Evolutionary conservation across 2,329 filamentous ascomycete genomes (phyloP).

Genomic region (Stachybotrys echinatus): DNA sequence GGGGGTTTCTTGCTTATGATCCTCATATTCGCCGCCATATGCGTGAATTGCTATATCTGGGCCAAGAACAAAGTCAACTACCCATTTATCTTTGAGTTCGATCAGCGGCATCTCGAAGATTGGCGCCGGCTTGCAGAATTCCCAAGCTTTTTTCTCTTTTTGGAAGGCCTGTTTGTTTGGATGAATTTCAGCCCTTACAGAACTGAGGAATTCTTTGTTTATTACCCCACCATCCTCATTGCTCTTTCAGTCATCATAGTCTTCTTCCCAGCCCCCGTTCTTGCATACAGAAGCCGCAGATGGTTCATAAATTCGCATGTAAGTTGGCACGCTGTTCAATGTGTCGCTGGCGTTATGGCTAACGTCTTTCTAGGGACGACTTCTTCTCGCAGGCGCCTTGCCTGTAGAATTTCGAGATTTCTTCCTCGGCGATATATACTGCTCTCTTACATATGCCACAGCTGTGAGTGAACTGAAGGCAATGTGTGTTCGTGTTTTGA

Average conservation of each 20-base stretch:
- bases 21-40: slow-evolving; percentile 77
- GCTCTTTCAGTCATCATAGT: slow-evolving; percentile 61
- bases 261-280: slow-evolving; percentile 67
- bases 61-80: slow-evolving; percentile 86
- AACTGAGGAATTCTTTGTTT: slow-evolving; percentile 65
- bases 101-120: slow-evolving; percentile 77
- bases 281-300: slow-evolving; percentile 71
- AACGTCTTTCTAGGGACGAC: slow-evolving; percentile 59
- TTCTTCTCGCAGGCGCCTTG: slow-evolving; percentile 79
- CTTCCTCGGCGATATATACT: slow-evolving; percentile 96
- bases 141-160: slow-evolving; percentile 74
- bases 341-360: neutral
- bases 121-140: slow-evolving; percentile 87
- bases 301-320: slow-evolving; percentile 92
- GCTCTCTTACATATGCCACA: slow-evolving; percentile 85
- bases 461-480: slow-evolving; percentile 54
- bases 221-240: slow-evolving; percentile 81
- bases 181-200: slow-evolving; percentile 76
- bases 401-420: slow-evolving; percentile 97
- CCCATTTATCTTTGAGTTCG: slow-evolving; percentile 93
- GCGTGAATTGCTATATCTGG: slow-evolving; percentile 80
- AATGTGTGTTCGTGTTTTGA: neutral
- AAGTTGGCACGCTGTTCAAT: slow-evolving; percentile 31
- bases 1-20: slow-evolving; percentile 85
- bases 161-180: slow-evolving; percentile 79